phyloP scores from a whole-genome alignment of 192 early-diverging fungal species.

The Backusella luteola region DNA sequence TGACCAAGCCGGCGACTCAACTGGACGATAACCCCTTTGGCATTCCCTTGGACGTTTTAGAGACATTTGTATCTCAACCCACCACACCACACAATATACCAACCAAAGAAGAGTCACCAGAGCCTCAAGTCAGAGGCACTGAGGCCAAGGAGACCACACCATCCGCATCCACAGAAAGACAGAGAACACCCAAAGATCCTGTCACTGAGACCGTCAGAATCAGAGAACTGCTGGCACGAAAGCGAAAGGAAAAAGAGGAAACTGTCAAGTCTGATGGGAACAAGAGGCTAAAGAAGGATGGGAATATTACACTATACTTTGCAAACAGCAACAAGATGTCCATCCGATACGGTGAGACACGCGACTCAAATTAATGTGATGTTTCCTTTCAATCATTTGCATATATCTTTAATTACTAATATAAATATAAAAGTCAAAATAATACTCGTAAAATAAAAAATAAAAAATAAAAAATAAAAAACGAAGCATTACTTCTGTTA shows the following conservation, averaged over 20 bases:
- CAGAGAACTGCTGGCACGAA: not conserved
- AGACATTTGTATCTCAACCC: not conserved
- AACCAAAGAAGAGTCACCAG: not conserved
- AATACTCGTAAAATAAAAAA: no score
- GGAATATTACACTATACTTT: not conserved
- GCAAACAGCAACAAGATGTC: not conserved
- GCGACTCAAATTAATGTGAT: no score
- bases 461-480: no score
- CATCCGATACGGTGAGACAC: not conserved
- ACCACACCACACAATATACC: not conserved
- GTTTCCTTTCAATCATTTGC: no score
- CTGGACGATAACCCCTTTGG: slow-evolving; percentile 10
- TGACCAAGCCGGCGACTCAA: not conserved
- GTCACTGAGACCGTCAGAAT: not conserved
- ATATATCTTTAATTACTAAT: no score
- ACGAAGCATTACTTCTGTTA: no score
- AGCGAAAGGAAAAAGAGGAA: not conserved
- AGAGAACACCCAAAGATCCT: not conserved
- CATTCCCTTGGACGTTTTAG: not conserved
- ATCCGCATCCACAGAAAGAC: no score
- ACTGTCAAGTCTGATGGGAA: not conserved
- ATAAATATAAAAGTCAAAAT: no score
- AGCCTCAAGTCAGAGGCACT: not conserved
- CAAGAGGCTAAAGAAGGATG: not conserved
- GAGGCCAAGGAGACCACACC: not conserved